Conservation (phyloP, 805 yeast species). For the Soucietia sequanensis region DNA sequence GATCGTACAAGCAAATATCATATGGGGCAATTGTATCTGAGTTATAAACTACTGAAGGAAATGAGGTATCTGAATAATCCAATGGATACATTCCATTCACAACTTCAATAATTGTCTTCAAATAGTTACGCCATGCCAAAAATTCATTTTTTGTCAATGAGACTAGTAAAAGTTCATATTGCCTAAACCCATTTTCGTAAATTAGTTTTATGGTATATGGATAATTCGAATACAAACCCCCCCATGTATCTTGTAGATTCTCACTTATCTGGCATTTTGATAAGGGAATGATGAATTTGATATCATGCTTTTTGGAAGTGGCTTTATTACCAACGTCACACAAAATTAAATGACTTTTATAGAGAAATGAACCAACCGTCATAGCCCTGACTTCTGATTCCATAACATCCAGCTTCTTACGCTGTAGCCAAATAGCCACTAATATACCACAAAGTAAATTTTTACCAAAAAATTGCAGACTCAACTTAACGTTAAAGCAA, state of each 20-base stretch:
- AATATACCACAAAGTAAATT: conserved; percentile 45
- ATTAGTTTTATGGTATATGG: conserved; percentile 39
- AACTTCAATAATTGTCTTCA: conserved; percentile 17
- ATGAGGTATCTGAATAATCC: conserved; percentile 14
- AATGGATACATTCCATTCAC: conserved; percentile 27
- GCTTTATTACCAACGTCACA: conserved; percentile 36
- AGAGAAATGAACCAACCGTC: conserved; percentile 39
- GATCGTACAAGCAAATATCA: conserved; percentile 11
- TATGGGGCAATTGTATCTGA: conserved; percentile 16
- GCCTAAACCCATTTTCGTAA: conserved; percentile 42
- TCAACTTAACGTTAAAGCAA: conserved; percentile 4
- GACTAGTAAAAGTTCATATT: conserved; percentile 46
- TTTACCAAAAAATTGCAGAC: conserved; percentile 46
- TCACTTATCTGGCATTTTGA: conserved; percentile 25
- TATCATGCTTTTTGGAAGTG: conserved; percentile 23
- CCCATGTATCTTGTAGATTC: conserved; percentile 19
- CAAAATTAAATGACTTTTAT: conserved; percentile 52
- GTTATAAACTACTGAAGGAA: too few relatives aligned
- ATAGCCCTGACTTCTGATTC: conserved; percentile 5
- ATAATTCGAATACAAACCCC: conserved; percentile 31
- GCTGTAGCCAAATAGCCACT: conserved; percentile 35
- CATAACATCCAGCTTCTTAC: neutral
- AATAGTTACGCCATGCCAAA: conserved; percentile 38
- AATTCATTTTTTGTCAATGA: conserved; percentile 32
- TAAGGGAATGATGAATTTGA: conserved; percentile 51